Evolutionary conservation across 2,329 filamentous ascomycete species (phyloP).

Genomic region (Plenodomus lindquistii): DNA sequence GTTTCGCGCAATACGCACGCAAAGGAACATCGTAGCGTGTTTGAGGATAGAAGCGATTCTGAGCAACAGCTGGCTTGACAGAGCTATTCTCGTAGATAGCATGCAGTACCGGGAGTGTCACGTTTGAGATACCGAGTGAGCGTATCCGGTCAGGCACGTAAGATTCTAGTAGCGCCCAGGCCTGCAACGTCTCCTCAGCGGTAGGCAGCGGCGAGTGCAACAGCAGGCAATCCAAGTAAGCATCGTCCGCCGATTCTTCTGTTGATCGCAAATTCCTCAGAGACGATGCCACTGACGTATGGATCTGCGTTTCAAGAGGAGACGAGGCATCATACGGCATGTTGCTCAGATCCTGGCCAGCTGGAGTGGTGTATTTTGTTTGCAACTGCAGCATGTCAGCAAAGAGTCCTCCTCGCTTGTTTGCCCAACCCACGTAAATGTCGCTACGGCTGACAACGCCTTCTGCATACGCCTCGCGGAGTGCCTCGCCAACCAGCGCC

Average conservation of each 20-base stretch:
- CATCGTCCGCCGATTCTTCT: slow-evolving; percentile 37
- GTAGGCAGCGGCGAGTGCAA: slow-evolving; percentile 61
- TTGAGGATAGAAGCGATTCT: slow-evolving; percentile 71
- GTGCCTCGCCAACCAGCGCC: slow-evolving; percentile 67
- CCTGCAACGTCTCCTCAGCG: slow-evolving; percentile 59
- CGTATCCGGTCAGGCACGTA: slow-evolving; percentile 69
- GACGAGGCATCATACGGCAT: slow-evolving; percentile 66
- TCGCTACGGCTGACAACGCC: slow-evolving; percentile 63
- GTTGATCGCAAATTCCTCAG: slow-evolving; percentile 60
- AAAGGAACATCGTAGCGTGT: slow-evolving; percentile 65
- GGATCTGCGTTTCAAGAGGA: slow-evolving; percentile 66
- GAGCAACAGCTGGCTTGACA: slow-evolving; percentile 66
- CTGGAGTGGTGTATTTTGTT: slow-evolving; percentile 76
- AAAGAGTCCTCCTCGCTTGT: not conserved
- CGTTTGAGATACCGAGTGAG: slow-evolving; percentile 76
- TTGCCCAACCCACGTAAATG: slow-evolving; percentile 61
- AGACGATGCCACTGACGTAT: slow-evolving; percentile 68
- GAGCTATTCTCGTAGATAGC: slow-evolving; percentile 53
- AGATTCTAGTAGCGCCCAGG: slow-evolving; percentile 67
- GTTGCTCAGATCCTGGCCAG: slow-evolving; percentile 62
- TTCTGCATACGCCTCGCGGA: slow-evolving; percentile 63
- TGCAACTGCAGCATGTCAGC: slow-evolving; percentile 60
- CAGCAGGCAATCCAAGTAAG: slow-evolving; percentile 63
- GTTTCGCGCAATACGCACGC: slow-evolving; percentile 59
- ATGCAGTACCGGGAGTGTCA: slow-evolving; percentile 61